These are phyloP conservation scores for Cerrena zonata DNA, from an alignment of 1,284 basidiomycete species.

Conservation along the genomic window DNA sequence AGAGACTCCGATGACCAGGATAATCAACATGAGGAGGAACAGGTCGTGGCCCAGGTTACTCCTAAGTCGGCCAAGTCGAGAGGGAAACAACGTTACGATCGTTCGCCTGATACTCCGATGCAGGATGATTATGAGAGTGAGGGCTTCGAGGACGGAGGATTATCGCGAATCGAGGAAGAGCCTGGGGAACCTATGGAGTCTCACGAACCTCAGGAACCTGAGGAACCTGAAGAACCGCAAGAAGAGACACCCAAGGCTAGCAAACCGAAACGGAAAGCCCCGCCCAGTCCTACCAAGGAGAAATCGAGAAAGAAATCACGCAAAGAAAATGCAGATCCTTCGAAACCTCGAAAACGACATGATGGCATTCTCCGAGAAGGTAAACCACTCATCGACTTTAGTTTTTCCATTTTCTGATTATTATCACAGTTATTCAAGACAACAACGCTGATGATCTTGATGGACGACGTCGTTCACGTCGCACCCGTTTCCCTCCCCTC, in stretches of 20 bases:
- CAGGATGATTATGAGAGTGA: slow-evolving; percentile 45
- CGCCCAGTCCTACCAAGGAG: slow-evolving; percentile 10
- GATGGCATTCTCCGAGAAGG: slow-evolving; percentile 23
- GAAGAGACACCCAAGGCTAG: slow-evolving; percentile 6
- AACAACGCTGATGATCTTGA: slow-evolving; percentile 25
- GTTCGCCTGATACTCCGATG: slow-evolving; percentile 24
- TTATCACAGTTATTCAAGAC: slow-evolving; percentile 13
- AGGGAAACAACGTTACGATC: slow-evolving; percentile 17
- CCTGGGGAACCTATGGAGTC: too few relatives aligned
- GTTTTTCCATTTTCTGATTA: background rate
- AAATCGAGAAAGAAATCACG: slow-evolving; percentile 21
- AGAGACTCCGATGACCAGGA: slow-evolving; percentile 41
- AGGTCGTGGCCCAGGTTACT: slow-evolving; percentile 31
- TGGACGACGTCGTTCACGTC: slow-evolving; percentile 70
- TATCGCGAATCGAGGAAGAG: slow-evolving; percentile 32
- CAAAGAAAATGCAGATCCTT: slow-evolving; percentile 20
- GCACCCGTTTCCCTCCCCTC: slow-evolving; percentile 72
- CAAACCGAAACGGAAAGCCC: slow-evolving; percentile 12
- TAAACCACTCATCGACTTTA: slow-evolving; percentile 8
- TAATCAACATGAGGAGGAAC: slow-evolving; percentile 28
- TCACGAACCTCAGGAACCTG: slow-evolving; percentile 1
- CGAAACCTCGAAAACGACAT: slow-evolving; percentile 20
- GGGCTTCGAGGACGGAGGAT: background rate
- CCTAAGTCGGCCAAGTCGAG: slow-evolving; percentile 14
- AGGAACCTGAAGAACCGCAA: slow-evolving; percentile 7